These are phyloP conservation scores for Paecilomyces dactylethromorphus DNA, from an alignment of 2,329 filamentous ascomycete genomes.

Conservation along the genomic window DNA sequence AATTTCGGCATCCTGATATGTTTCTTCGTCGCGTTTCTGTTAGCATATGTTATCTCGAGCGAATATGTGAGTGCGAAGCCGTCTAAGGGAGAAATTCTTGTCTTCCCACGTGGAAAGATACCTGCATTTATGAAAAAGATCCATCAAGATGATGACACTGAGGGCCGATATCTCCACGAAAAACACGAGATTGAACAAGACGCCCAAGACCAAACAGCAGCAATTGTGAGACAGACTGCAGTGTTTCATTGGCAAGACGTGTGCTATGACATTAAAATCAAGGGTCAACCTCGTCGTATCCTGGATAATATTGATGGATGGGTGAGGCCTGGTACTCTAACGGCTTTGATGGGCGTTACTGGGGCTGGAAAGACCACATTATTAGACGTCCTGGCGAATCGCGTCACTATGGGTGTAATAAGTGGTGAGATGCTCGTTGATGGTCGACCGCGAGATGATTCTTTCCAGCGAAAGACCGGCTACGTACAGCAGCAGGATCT, in stretches of 20 bases:
- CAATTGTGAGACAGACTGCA: constrained; percentile 61
- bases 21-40: constrained; percentile 57
- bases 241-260: constrained; percentile 84
- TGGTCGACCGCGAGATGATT: constrained; percentile 64
- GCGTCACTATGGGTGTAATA: constrained; percentile 87
- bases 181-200: constrained; percentile 4
- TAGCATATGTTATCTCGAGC: constrained; percentile 55
- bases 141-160: constrained; percentile 20
- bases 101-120: constrained; percentile 64
- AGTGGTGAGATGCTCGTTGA: constrained; percentile 82
- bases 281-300: constrained; percentile 66
- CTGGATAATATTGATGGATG: constrained; percentile 83
- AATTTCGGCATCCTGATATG: constrained; percentile 65
- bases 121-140: constrained; percentile 31
- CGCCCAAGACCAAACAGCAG: constrained; percentile 30
- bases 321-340: constrained; percentile 88
- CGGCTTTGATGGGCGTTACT: constrained; percentile 82
- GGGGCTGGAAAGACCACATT: constrained; percentile 91
- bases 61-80: constrained; percentile 56
- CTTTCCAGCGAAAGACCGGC: constrained; percentile 86
- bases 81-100: constrained; percentile 69
- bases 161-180: background rate
- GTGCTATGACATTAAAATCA: constrained; percentile 77
- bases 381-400: constrained; percentile 75
- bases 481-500: constrained; percentile 93